phyloP scores from a whole-genome alignment of 2,329 filamentous ascomycete genomes.

The Colletotrichum australisinense region DNA sequence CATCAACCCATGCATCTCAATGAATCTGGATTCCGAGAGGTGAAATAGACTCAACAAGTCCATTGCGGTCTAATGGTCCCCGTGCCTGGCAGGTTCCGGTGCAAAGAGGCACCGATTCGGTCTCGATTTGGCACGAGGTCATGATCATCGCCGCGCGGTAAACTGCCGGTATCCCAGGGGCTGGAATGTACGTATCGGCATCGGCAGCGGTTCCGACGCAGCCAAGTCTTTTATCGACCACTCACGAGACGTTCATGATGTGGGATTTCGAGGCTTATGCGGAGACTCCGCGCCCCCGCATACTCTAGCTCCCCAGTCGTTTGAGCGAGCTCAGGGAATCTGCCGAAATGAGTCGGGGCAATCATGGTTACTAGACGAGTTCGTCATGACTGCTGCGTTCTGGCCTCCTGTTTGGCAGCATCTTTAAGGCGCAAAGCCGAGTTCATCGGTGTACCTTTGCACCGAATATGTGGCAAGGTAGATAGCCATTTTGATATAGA shows the following conservation, averaged over 20 bases:
- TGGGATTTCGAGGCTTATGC: not conserved
- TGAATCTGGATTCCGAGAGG: not conserved
- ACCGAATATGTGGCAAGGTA: not conserved
- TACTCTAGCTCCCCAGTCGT: not conserved
- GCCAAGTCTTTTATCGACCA: not conserved
- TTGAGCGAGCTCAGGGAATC: not conserved
- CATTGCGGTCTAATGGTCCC: not conserved
- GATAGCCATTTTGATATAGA: not conserved
- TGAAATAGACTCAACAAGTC: not conserved
- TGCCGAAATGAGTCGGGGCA: not conserved
- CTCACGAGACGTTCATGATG: not conserved
- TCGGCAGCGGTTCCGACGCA: not conserved
- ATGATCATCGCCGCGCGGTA: not conserved
- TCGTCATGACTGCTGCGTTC: not conserved
- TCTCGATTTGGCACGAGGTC: not conserved
- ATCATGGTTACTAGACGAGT: not conserved
- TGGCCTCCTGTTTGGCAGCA: not conserved
- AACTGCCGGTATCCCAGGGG: not conserved
- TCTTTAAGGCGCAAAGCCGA: not conserved
- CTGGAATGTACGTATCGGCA: not conserved
- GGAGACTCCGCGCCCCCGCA: not conserved
- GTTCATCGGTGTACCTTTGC: not conserved
- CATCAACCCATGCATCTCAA: not conserved
- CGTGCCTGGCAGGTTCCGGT: not conserved
- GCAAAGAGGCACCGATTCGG: not conserved